Percentiles rank a stretch among this genome's conserved stretches.
Evolutionary conservation across 1,284 basidiomycete genomes (phyloP).

Genomic region (Irpex lacteus): DNA sequence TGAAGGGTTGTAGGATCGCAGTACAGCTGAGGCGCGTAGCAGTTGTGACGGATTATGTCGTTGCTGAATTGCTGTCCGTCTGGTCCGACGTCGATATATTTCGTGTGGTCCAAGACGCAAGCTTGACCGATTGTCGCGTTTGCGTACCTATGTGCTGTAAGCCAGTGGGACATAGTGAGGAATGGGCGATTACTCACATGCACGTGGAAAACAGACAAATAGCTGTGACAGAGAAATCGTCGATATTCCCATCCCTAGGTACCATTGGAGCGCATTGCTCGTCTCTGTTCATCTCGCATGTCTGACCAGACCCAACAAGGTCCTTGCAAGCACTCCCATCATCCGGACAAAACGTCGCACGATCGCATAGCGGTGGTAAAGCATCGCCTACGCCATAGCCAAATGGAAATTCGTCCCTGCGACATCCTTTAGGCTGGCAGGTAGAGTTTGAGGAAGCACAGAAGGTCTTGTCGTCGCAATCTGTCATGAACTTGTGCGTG

Average conservation of each 20-base stretch:
- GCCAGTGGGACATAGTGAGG: background rate
- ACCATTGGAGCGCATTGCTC: conserved; percentile 59
- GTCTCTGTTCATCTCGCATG: conserved; percentile 71
- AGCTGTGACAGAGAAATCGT: conserved; percentile 51
- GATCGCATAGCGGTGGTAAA: conserved; percentile 56
- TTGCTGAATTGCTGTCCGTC: conserved; percentile 45
- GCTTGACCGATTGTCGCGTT: conserved; percentile 53
- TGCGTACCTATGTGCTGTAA: conserved; percentile 41
- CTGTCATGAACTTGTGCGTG: conserved; percentile 60
- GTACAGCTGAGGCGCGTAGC: conserved; percentile 50
- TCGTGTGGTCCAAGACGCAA: conserved; percentile 61
- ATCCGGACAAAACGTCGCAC: conserved; percentile 68
- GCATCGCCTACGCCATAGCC: conserved; percentile 43
- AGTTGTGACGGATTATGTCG: conserved; percentile 62
- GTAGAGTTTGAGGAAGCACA: conserved; percentile 49
- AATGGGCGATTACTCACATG: conserved; percentile 44
- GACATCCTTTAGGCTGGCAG: conserved; percentile 48
- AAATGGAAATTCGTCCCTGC: conserved; percentile 65
- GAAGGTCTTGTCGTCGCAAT: conserved; percentile 63
- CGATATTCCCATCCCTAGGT: conserved; percentile 37
- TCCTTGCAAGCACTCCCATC: conserved; percentile 60
- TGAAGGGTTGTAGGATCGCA: conserved; percentile 46
- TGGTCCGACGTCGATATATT: conserved; percentile 50
- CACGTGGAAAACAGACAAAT: conserved; percentile 62
- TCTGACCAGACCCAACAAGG: conserved; percentile 42